Evolutionary conservation across 352 stramenopile species (phyloP).

Genomic region (Phytophthora litchii): DNA sequence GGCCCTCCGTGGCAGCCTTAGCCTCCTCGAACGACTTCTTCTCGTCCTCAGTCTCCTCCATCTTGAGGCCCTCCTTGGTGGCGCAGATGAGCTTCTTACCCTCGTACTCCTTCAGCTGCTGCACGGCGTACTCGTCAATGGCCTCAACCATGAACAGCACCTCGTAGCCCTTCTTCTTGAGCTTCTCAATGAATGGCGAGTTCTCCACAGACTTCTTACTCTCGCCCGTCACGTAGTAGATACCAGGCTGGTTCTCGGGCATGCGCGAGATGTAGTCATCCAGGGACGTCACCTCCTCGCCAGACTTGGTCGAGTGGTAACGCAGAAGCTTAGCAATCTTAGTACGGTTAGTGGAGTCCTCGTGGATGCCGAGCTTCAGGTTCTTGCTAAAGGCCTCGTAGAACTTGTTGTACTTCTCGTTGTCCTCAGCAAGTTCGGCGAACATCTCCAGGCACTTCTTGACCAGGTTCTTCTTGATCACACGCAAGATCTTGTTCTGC

Average conservation of each 20-base stretch:
- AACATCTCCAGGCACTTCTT: constrained; percentile 99
- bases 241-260: constrained; percentile 97
- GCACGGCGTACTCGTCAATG: constrained; percentile 99
- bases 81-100: constrained; percentile 99
- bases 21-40: constrained; percentile 99
- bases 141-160: constrained; percentile 99
- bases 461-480: constrained; percentile 99
- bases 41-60: constrained; percentile 96
- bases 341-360: constrained; percentile 98
- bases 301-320: constrained; percentile 99
- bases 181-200: constrained; percentile 99
- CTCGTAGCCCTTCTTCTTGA: constrained; percentile 99
- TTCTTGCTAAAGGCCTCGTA: constrained; percentile 99
- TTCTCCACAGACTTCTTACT: constrained; percentile 99
- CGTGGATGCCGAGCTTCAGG: constrained; percentile 99
- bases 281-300: constrained; percentile 96
- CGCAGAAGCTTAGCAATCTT: constrained; percentile 99
- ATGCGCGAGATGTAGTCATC: constrained; percentile 98
- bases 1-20: constrained; percentile 96
- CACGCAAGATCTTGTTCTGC: constrained; percentile 99
- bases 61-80: constrained; percentile 97
- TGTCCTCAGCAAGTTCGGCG: constrained; percentile 97
- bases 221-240: constrained; percentile 99
- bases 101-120: constrained; percentile 99
- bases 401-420: constrained; percentile 99